Evolutionary conservation across 2,329 filamentous ascomycete genomes (phyloP), one percentile per base, ranked within the genome.

Genomic region (Whalleya microplaca): DNA sequence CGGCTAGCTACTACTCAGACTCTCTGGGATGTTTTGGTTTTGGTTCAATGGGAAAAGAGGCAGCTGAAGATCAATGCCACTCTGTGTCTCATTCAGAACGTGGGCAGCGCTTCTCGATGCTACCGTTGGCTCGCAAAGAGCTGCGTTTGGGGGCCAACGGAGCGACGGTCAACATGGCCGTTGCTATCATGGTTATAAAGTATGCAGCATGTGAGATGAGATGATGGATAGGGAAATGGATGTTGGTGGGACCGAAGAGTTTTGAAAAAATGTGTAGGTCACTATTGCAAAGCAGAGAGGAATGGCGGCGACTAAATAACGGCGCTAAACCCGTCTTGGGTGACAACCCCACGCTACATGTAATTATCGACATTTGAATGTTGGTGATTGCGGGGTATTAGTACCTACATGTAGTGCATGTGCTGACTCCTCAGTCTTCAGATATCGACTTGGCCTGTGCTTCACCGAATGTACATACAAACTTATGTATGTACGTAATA

Each of bases 371-470:
- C 23, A 27, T 27, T 27, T 27, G 23, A 27, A 27, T 27, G 23
- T 27, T 27, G 23, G 23, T 27, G 23, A 27, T 9, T 21, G 19
- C 19, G 21, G 21, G 18, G 20, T 21, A 27, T 20, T 12, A 43
- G 41, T 29, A 57, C 47, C 45, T 57, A 53, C 19, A 49, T 23
- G 20, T 47, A 47, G n/a, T n/a, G 10, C 37, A 47, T 23, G 21
- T 32, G 21, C 46, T 41, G 37, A 41, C 6, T 37, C 3, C 4
- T 37, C 7, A 37, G 8, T 12, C 3, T 5, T 3, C 14, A 12
- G 55, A 42, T 8, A 19, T 21, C 40, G 27, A 50, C 9, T 48
- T 62, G 59, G 56, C 40, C 55, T 18, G 59, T 62, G 59, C 56
- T 48, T 62, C 59, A 62, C 59, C 59, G 59, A 62, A 55, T n/a